A percentile compares a stretch with the other conserved stretches of the same genome.
These are phyloP conservation scores for Prunus campanulata DNA, from an alignment of 306 rosid genomes.

Conservation along the genomic window DNA sequence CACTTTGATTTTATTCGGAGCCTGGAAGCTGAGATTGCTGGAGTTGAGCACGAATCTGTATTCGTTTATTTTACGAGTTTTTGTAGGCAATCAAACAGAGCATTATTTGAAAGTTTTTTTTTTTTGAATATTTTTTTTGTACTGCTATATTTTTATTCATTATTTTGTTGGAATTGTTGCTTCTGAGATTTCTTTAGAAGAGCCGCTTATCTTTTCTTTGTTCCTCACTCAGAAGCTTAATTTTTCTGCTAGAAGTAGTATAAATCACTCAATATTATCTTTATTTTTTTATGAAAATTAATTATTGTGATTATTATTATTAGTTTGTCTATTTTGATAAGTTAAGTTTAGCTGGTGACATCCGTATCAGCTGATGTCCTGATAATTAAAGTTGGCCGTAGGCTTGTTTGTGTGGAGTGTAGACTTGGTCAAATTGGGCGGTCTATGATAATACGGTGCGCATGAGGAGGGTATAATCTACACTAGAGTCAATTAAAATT, in stretches of 20 bases:
- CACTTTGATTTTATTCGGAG: not conserved
- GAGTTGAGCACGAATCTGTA: not conserved
- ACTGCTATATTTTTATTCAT: not conserved
- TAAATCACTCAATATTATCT: not conserved
- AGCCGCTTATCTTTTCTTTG: not conserved
- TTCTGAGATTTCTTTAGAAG: not conserved
- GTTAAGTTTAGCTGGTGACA: conserved; percentile 4
- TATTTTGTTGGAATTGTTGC: not conserved
- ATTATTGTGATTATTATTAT: not conserved
- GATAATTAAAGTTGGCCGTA: not conserved
- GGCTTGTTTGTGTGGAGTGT: conserved; percentile 1
- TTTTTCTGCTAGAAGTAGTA: not conserved
- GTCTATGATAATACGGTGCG: not conserved
- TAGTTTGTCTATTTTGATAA: not conserved
- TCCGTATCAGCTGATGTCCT: not conserved
- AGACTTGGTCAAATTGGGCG: conserved; percentile 26
- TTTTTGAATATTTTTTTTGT: too few species aligned
- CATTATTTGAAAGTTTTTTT: not conserved
- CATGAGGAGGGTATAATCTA: not conserved
- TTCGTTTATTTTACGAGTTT: conserved; percentile 7
- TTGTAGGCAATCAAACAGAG: conserved; percentile 25
- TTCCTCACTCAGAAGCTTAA: too few species aligned
- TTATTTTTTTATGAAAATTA: not conserved
- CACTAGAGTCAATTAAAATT: not conserved
- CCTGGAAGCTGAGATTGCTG: not conserved